These are phyloP conservation scores for Scheffersomyces stipitis DNA, from an alignment of 805 yeast genomes.

Conservation along the genomic window DNA sequence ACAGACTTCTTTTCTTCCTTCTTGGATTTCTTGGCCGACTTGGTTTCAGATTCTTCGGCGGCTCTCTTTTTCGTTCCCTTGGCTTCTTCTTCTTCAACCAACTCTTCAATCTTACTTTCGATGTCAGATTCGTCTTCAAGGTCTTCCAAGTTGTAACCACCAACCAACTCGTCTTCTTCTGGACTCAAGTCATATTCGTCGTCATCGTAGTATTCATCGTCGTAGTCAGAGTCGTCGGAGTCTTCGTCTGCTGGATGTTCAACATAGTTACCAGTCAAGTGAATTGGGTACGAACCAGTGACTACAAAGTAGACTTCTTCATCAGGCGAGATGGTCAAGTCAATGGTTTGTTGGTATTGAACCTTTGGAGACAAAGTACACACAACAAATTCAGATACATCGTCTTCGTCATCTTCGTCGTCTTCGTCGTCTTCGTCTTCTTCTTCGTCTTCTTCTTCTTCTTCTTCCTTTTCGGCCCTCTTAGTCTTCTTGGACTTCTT, in stretches of 20 bases:
- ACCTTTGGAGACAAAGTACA: constrained; percentile 87
- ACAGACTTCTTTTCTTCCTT: constrained; percentile 63
- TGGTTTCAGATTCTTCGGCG: constrained; percentile 31
- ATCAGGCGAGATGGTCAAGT: constrained; percentile 85
- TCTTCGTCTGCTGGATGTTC: constrained; percentile 90
- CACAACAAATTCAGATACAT: constrained; percentile 77
- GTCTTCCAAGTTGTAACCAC: constrained; percentile 55
- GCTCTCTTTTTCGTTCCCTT: constrained; percentile 40
- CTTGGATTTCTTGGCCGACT: constrained; percentile 28
- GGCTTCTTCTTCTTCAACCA: constrained; percentile 59
- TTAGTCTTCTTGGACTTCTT: constrained; percentile 26
- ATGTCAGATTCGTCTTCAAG: constrained; percentile 69
- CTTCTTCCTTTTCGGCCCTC: constrained; percentile 50
- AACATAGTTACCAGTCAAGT: constrained; percentile 91
- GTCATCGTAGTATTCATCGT: constrained; percentile 50
- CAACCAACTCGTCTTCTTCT: constrained; percentile 70
- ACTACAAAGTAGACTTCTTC: constrained; percentile 94
- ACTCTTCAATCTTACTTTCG: constrained; percentile 72
- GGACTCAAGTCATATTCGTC: constrained; percentile 71
- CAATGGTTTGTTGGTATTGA: constrained; percentile 87
- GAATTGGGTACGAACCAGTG: constrained; percentile 92
- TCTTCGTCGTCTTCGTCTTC: constrained; percentile 57
- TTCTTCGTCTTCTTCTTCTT: constrained; percentile 48
- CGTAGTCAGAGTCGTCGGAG: constrained; percentile 49
- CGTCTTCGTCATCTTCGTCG: constrained; percentile 66